A percentile compares a stretch with the other conserved stretches of the same genome.
phyloP scores from a whole-genome alignment of 768 basidiomycete genomes.

The Hygrophoropsis aurantiaca region DNA sequence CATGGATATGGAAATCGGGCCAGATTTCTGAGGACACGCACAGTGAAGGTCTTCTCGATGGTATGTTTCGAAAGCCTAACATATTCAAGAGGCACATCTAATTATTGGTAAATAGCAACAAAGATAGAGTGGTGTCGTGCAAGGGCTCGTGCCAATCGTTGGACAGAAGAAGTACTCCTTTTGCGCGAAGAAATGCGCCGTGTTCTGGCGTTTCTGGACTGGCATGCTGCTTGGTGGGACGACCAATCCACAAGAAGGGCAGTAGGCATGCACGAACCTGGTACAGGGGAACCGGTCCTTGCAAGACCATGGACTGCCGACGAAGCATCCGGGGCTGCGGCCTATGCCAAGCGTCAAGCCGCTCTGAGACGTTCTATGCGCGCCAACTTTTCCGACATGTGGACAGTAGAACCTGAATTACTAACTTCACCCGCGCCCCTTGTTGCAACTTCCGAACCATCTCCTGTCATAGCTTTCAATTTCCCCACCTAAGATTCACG shows the following conservation, averaged over 20 bases:
- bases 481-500: no score
- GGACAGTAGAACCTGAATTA: no score
- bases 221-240: slow-evolving; percentile 7
- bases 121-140: slow-evolving; percentile 14
- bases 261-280: neutral
- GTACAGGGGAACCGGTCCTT: neutral
- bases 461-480: no score
- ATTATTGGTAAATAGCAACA: no score
- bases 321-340: no score
- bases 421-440: no score
- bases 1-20: neutral
- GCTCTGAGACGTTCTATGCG: neutral
- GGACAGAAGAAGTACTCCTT: slow-evolving; percentile 12
- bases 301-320: no score
- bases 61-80: no score
- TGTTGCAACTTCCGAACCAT: no score
- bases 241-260: neutral
- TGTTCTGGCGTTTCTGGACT: neutral
- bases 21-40: neutral
- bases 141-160: neutral
- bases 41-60: neutral
- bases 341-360: neutral
- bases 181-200: slow-evolving; percentile 10
- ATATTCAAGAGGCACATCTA: no score
- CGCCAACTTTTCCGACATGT: neutral